Base-by-base conservation (phyloP, 1,139 yeast genomes). In the Arxiozyma slooffiae region DNA sequence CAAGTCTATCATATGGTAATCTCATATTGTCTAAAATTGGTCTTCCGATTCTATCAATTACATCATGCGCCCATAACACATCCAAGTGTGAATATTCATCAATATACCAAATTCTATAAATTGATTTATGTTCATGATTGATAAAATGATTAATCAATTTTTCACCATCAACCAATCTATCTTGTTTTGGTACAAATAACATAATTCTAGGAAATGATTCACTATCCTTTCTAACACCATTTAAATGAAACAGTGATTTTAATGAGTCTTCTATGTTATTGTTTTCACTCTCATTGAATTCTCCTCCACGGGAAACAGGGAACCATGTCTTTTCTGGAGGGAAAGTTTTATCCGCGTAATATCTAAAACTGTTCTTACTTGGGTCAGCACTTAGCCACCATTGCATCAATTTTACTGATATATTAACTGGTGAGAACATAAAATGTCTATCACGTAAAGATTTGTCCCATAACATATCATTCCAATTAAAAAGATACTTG, bases 1-100 rank as follows among this genome's bases (percentile, higher is more conserved):
- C 20, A 3, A 6, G n/a, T 14, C 9, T 14, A 18, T 38, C 17
- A 4, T 30, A 18, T n/a, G 63, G 55, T 37, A 56, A 46, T 50
- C 66, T 59, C 48, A 64, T 48, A 46, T 57, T 57, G 30, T 58
- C 57, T 4, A 62, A 51, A 14, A 76, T 58, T 14, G 71, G 72
- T 14, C 55, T 60, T 1, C 79, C 81, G 4, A 85, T 82, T 49
- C 69, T 71, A 4, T 74, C 73, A n/a, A 75, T 71, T 0, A 82
- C 95, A 58, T 86, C 89, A 34, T 71, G 66, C 0, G 96, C 95
- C 97, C 97, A 90, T 24, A 90, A 67, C 22, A 89, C 94, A 64
- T 90, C 97, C 60, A 90, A 74, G 66, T 90, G 97, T 47, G 94
- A 92, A 64, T 89, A 94, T 34, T 73, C 76, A 0, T 74, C 73